Conservation (phyloP, 2,329 filamentous ascomycete genomes). For the Colletotrichum chrysophilum region DNA sequence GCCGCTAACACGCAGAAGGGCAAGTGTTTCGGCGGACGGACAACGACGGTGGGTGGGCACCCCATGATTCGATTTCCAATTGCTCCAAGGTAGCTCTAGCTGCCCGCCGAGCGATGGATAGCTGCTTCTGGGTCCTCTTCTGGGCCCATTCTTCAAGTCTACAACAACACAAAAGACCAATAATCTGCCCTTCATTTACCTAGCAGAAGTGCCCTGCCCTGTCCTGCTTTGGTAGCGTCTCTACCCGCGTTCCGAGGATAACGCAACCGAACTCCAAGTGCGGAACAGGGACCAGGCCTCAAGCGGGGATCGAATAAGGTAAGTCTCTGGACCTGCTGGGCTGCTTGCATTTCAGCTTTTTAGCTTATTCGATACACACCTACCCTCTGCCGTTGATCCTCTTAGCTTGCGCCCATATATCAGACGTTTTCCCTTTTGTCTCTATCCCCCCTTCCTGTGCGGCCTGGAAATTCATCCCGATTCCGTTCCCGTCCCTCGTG, state of each 20-base stretch:
- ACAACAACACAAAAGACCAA: neutral
- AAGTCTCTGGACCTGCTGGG: neutral
- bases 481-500: neutral
- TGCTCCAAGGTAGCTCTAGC: neutral
- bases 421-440: neutral
- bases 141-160: neutral
- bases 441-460: neutral
- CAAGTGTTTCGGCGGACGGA: conserved; percentile 12
- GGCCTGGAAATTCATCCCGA: neutral
- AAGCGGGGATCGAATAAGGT: neutral
- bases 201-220: neutral
- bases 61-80: neutral
- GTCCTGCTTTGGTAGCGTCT: neutral
- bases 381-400: neutral
- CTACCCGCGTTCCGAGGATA: neutral
- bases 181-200: neutral
- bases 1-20: conserved; percentile 14
- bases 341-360: conserved; percentile 2
- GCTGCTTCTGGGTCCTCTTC: neutral
- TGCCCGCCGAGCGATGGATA: neutral
- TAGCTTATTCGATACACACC: conserved; percentile 4
- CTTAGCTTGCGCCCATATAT: neutral
- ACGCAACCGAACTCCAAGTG: neutral
- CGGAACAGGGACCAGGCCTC: neutral
- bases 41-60: neutral